These are phyloP conservation scores for Barnettozyma sp. DNA, from an alignment of 805 yeast genomes.

Conservation along the genomic window DNA sequence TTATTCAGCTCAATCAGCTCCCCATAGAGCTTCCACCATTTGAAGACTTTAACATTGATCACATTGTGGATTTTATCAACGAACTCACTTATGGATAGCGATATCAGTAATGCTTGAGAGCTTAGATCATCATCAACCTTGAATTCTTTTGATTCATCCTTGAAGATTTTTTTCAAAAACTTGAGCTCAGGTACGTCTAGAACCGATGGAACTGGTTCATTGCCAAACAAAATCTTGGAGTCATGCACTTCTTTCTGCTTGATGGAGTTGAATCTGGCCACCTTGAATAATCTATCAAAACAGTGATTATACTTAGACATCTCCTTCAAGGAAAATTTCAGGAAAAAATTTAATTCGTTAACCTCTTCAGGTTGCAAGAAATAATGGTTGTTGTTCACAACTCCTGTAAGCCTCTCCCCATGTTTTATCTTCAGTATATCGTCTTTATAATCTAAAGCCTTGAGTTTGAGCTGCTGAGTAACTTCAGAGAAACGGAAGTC, in stretches of 20 bases:
- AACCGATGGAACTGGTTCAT: background rate
- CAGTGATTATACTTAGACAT: conserved; percentile 27
- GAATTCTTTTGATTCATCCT: conserved; percentile 20
- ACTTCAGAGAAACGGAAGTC: conserved; percentile 29
- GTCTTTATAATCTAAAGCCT: conserved; percentile 24
- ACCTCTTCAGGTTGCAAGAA: conserved; percentile 31
- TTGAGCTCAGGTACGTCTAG: conserved; percentile 16
- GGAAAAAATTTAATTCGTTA: conserved; percentile 41
- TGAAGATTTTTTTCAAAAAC: conserved; percentile 11
- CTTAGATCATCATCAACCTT: conserved; percentile 15
- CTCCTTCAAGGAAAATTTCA: conserved; percentile 40
- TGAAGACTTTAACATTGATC: conserved; percentile 28
- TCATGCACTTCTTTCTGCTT: conserved; percentile 19
- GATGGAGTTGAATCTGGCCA: conserved; percentile 25
- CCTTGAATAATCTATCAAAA: conserved; percentile 33
- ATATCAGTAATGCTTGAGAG: conserved; percentile 16
- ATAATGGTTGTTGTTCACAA: conserved; percentile 11
- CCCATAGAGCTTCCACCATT: conserved; percentile 41
- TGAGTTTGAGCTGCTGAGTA: conserved; percentile 27
- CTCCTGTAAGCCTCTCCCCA: background rate
- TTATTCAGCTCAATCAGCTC: conserved; percentile 33
- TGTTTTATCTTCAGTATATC: conserved; percentile 16
- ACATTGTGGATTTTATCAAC: conserved; percentile 27
- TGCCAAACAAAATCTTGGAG: conserved; percentile 12
- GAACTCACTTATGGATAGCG: conserved; percentile 23